Base-by-base conservation (phyloP, 2,329 filamentous ascomycete genomes). In the Seiridium cupressi region DNA sequence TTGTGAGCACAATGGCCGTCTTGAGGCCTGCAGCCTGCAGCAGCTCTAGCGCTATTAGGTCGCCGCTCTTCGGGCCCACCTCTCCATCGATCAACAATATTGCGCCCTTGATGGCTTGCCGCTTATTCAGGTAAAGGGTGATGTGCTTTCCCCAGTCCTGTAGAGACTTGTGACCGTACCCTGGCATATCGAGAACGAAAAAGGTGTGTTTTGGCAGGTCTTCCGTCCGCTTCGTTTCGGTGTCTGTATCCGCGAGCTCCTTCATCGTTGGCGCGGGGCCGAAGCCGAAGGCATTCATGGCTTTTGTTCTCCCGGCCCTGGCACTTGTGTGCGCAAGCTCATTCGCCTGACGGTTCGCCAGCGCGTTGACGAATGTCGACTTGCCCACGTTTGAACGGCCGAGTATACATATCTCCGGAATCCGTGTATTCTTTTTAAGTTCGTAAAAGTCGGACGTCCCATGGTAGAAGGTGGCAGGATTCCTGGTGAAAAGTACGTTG, bases 321-420 rank as follows among this genome's bases (percentile, higher is more conserved):
- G 75, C 72, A 67, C 81, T 83, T 32, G 82, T 81, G 53, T 78
- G 75, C 10, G 84, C 84, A 5, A 81, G 71, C 38, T 44, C 58
- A 34, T 61, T 69, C 3, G 78, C 81, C 59, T 85, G 74, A 36
- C 85, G 83, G 40, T 88, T 88, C 2, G 89, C 85, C 40, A 96
- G 83, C 18, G 90, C 89, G 70, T 96, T 96, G 76, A 96, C 88
- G 66, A 96, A 90, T 13, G 91, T 92, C 1, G 91, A 95, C 73
- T 96, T 96, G 70, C 92, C 92, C 47, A 93, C 92, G 71, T 96
- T 96, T 65, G 92, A 93, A 68, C 93, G 92, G 48, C 92, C 92
- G 44, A 96, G 86, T 51, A 96, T 83, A 70, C 91, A 89, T 55
- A 96, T 84, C 64, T 87, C 84, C 49, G 84, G 84, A 3, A 80